Conservation (phyloP, 129 eudicot species). For the Artemisia annua region DNA sequence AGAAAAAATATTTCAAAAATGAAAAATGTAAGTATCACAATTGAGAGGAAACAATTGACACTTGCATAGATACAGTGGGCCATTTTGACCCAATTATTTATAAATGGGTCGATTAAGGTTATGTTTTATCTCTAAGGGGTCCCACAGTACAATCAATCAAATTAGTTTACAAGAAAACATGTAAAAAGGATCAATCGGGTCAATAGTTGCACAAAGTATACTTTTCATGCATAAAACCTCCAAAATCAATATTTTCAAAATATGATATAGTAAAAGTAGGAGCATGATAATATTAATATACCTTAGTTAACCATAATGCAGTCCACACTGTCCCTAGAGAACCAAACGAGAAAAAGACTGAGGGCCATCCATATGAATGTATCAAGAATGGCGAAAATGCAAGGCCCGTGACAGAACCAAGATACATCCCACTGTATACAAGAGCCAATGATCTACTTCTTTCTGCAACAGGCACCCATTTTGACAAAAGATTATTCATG, state of each 20-base stretch:
- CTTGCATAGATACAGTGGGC: background rate
- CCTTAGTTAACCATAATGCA: conserved; percentile 77
- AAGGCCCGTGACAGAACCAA: conserved; percentile 85
- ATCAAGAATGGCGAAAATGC: conserved; percentile 83
- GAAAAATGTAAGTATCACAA: background rate
- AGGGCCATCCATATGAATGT: conserved; percentile 81
- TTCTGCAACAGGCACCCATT: conserved; percentile 89
- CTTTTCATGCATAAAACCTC: background rate
- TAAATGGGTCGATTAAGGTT: background rate
- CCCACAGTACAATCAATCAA: background rate
- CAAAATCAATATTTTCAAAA: background rate
- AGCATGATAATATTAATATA: conserved; percentile 20
- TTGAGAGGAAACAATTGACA: background rate
- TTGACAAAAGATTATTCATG: conserved; percentile 79
- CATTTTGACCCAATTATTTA: conserved; percentile 2
- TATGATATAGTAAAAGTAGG: background rate
- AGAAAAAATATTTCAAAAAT: background rate
- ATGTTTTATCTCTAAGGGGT: background rate
- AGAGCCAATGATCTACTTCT: conserved; percentile 89
- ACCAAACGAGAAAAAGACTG: conserved; percentile 88
- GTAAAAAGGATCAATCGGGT: background rate
- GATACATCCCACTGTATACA: conserved; percentile 91
- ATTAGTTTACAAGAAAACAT: background rate
- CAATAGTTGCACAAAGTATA: background rate
- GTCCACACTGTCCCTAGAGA: conserved; percentile 85